Conservation (phyloP, 148 eudicot genomes). For the Linanthus parryae region DNA sequence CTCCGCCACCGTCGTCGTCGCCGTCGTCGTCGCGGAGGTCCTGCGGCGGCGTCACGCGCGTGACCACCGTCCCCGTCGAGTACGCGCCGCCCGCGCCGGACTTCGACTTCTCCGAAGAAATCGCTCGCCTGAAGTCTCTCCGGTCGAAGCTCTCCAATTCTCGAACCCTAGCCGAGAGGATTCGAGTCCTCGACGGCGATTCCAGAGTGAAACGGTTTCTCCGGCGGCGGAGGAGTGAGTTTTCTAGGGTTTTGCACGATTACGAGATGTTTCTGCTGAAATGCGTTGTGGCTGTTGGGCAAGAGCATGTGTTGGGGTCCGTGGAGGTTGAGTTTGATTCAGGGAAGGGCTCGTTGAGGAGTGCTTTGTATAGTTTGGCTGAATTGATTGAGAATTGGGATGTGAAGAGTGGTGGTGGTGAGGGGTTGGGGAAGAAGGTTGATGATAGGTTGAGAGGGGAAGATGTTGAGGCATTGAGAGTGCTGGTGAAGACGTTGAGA, state of each 20-base stretch:
- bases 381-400: conserved; percentile 80
- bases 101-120: conserved; percentile 38
- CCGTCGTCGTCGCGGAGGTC: neutral
- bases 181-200: conserved; percentile 40
- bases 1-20: too few species aligned
- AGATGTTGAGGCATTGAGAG: conserved; percentile 39
- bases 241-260: conserved; percentile 27
- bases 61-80: conserved; percentile 62
- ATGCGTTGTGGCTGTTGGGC: conserved; percentile 79
- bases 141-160: conserved; percentile 25
- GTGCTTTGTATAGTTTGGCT: conserved; percentile 61
- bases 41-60: conserved; percentile 20
- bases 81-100: conserved; percentile 49
- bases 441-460: conserved; percentile 27
- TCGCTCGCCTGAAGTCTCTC: conserved; percentile 38
- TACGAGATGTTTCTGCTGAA: conserved; percentile 68
- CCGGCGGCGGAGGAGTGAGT: conserved; percentile 31
- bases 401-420: conserved; percentile 30
- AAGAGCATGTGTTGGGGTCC: conserved; percentile 50
- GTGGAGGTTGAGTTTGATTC: conserved; percentile 20
- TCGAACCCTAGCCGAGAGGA: conserved; percentile 19
- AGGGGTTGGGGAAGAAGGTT: conserved; percentile 7
- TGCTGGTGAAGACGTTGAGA: conserved; percentile 46
- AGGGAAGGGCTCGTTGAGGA: conserved; percentile 47
- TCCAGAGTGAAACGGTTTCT: conserved; percentile 46